These are phyloP conservation scores for Choanephora cucurbitarum DNA, from an alignment of 371 early-diverging fungal species.

Conservation along the genomic window DNA sequence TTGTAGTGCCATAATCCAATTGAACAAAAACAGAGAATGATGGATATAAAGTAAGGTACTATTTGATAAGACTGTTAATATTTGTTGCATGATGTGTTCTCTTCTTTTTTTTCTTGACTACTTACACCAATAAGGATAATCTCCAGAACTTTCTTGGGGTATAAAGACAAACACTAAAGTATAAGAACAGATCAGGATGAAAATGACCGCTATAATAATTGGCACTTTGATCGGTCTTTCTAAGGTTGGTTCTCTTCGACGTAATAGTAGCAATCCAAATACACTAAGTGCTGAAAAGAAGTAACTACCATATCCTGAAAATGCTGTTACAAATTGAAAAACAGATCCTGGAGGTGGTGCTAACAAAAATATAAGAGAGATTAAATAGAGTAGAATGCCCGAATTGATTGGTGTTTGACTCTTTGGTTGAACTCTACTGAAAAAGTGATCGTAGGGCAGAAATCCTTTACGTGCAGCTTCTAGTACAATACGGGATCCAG, in stretches of 20 bases:
- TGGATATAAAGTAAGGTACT: slow-evolving; percentile 29
- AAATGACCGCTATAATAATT: slow-evolving; percentile 15
- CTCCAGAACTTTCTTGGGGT: slow-evolving; percentile 15
- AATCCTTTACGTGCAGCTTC: slow-evolving; percentile 31
- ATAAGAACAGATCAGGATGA: slow-evolving; percentile 22
- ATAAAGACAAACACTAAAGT: slow-evolving; percentile 26
- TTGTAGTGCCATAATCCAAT: slow-evolving; percentile 26
- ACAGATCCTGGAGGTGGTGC: slow-evolving; percentile 30
- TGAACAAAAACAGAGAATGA: slow-evolving; percentile 14
- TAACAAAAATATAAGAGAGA: slow-evolving; percentile 23
- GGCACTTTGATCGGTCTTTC: slow-evolving; percentile 28
- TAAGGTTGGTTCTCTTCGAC: slow-evolving; percentile 22
- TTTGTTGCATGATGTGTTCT: too few species aligned
- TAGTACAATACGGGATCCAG: slow-evolving; percentile 25
- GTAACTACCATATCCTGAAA: slow-evolving; percentile 24
- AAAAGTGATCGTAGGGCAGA: slow-evolving; percentile 24
- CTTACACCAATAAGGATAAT: slow-evolving; percentile 31
- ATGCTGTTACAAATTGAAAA: slow-evolving; percentile 27
- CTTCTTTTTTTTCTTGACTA: background rate
- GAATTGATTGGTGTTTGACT: slow-evolving; percentile 26
- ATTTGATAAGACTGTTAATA: background rate
- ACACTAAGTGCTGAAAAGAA: slow-evolving; percentile 27
- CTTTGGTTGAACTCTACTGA: slow-evolving; percentile 24
- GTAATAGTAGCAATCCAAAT: slow-evolving; percentile 21
- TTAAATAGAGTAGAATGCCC: slow-evolving; percentile 13